Percentiles rank a stretch among this genome's conserved stretches.
Conservation (phyloP, 169 alveolate species). For the Sarcocystis neurona region DNA sequence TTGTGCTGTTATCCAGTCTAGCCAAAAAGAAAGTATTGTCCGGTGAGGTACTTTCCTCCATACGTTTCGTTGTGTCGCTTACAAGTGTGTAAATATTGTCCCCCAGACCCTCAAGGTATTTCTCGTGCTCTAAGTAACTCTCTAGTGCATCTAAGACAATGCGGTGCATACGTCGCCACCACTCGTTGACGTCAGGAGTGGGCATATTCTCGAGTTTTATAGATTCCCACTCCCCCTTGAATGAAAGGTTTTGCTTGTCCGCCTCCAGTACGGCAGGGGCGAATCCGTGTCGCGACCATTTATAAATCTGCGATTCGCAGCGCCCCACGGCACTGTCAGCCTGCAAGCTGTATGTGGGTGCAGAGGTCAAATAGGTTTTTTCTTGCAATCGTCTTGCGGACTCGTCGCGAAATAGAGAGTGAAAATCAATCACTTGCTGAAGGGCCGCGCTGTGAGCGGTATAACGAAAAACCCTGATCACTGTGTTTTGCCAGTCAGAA, state of each 20-base stretch:
- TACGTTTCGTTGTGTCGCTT: constrained; percentile 23
- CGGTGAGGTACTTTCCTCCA: constrained; percentile 16
- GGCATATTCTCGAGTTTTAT: constrained; percentile 49
- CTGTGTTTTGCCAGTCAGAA: background rate
- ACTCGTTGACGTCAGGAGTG: constrained; percentile 50
- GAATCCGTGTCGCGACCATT: constrained; percentile 57
- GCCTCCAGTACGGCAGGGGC: constrained; percentile 47
- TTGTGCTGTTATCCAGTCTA: constrained; percentile 23
- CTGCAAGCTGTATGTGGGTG: constrained; percentile 4
- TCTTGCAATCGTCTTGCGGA: constrained; percentile 17
- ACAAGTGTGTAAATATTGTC: constrained; percentile 59
- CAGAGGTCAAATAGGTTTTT: background rate
- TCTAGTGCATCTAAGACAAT: constrained; percentile 41
- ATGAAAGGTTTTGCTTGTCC: constrained; percentile 33
- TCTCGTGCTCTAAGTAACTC: constrained; percentile 33
- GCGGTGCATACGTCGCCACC: constrained; percentile 62
- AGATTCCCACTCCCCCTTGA: constrained; percentile 53
- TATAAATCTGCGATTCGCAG: constrained; percentile 38
- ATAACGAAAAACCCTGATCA: constrained; percentile 34
- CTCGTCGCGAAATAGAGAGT: constrained; percentile 55
- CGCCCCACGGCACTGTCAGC: constrained; percentile 31
- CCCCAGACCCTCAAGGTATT: constrained; percentile 39
- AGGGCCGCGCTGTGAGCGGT: constrained; percentile 63
- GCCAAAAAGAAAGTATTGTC: constrained; percentile 54
- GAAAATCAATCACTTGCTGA: constrained; percentile 52